Conservation (phyloP, 1,284 basidiomycete species). For the Puccinia coronata region DNA sequence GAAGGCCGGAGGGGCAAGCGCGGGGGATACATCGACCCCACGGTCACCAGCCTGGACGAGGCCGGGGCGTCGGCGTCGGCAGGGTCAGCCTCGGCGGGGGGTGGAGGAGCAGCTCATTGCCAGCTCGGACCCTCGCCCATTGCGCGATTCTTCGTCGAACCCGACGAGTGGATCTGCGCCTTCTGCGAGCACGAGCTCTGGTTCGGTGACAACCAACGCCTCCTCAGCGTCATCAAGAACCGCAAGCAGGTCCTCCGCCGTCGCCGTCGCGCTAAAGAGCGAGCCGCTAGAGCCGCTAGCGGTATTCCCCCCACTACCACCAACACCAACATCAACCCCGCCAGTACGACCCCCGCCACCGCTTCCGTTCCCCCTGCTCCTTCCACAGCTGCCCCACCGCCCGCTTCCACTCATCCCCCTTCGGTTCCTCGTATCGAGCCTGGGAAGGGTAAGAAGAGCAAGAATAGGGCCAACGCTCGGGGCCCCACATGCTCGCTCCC, state of each 20-base stretch:
- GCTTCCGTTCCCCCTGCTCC: too few relatives aligned
- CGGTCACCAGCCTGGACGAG: slow-evolving; percentile 10
- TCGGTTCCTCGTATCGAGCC: neutral
- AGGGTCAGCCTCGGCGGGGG: neutral
- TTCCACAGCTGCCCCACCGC: neutral
- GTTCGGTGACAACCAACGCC: slow-evolving; percentile 56
- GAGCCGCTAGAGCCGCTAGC: slow-evolving; percentile 36
- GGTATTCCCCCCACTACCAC: neutral
- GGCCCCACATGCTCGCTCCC: neutral
- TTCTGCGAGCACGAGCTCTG: slow-evolving; percentile 60
- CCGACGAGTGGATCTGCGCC: slow-evolving; percentile 58
- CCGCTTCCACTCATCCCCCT: neutral
- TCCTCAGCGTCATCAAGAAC: slow-evolving; percentile 55
- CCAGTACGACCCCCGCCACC: too few relatives aligned
- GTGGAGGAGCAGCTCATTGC: slow-evolving; percentile 9
- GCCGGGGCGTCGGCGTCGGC: neutral
- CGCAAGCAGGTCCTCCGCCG: slow-evolving; percentile 57
- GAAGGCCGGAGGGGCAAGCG: neutral
- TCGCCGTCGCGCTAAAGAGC: slow-evolving; percentile 55
- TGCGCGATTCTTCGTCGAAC: slow-evolving; percentile 52
- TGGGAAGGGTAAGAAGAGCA: neutral
- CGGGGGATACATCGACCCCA: neutral
- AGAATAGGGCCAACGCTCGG: neutral
- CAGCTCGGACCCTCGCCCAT: slow-evolving; percentile 50
- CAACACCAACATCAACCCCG: too few relatives aligned